A percentile compares a stretch with the other conserved stretches of the same genome.
phyloP scores from a whole-genome alignment of 2,329 filamentous ascomycete genomes.

The Trichoderma brevicompactum region DNA sequence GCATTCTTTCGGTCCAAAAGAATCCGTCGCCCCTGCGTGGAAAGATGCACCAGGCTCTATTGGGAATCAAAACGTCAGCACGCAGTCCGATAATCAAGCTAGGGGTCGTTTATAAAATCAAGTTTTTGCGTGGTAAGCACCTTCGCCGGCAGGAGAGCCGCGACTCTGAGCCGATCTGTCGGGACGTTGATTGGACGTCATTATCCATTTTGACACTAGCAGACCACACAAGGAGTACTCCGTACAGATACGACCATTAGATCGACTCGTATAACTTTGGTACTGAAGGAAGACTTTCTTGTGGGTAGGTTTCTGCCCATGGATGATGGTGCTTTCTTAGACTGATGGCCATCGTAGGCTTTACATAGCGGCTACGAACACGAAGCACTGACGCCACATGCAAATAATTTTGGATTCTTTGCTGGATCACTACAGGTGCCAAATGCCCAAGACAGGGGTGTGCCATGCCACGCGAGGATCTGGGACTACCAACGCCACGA shows the following conservation, averaged over 20 bases:
- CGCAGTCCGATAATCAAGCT: background rate
- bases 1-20: background rate
- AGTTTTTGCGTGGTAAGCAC: background rate
- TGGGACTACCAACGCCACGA: conserved; percentile 32
- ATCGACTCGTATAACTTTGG: background rate
- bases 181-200: background rate
- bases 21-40: background rate
- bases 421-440: conserved; percentile 3
- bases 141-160: background rate
- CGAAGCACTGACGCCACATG: conserved; percentile 6
- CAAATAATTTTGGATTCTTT: conserved; percentile 1
- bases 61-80: background rate
- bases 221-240: background rate
- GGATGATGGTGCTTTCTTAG: background rate
- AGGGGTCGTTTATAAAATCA: background rate
- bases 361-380: conserved; percentile 3
- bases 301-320: background rate
- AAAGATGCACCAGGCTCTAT: background rate
- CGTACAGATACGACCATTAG: background rate
- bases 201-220: background rate
- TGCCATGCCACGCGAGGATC: conserved; percentile 33
- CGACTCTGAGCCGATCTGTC: conserved; percentile 4
- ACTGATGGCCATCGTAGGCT: background rate
- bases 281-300: background rate
- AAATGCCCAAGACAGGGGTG: conserved; percentile 22